Evolutionary conservation across 176 grass and related monocot species (phyloP), one percentile per base, ranked within the genome.

Genomic region (Thalia dealbata): DNA sequence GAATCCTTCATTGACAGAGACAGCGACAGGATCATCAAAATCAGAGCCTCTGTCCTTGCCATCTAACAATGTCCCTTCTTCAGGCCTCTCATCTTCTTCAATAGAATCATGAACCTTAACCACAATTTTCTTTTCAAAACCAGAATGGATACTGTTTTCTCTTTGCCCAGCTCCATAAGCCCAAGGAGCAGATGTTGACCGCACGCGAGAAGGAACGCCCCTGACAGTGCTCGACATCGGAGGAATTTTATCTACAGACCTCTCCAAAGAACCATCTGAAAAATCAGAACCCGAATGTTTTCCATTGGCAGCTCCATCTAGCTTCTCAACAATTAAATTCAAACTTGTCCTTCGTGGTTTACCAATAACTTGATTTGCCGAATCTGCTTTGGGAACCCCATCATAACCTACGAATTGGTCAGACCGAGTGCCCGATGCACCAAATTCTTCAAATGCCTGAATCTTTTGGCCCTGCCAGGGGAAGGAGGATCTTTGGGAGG

Each of bases 381-480:
- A 46, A 30, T 48, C 18, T 60, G 67, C 30, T 6, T 16, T 1
- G 30, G 32, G 16, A 76, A 28, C 30, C 45, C 24, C 70, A 55
- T 21, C 28, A 16, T 64, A 78, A 13, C 46, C 51, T 35, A 87
- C 61, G 28, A 74, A 78, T 35, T 71, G 52, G 50, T 76, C 77
- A 8, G 63, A 14, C 19, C 14, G 24, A 65, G 14, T 63, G 25
- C 29, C 29, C 62, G 50, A 6, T 23, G 72, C 3, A 42, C n/a
- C 14, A 0, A 23, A 52, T 1, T 80, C 56, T 45, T 72, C 5
- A 32, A 65, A 71, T 50, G 42, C 10, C 75, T 79, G 79, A 62
- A 22, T 27, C 71, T 45, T 52, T 18, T 73, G 69, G 59, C 78
- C 80, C 73, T 96, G 84, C 93, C 89, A 92, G 16, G 93, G 93